Evolutionary conservation across 768 basidiomycete genomes (phyloP), one percentile per base, ranked within the genome.

Genomic region (Suillus occidentalis): DNA sequence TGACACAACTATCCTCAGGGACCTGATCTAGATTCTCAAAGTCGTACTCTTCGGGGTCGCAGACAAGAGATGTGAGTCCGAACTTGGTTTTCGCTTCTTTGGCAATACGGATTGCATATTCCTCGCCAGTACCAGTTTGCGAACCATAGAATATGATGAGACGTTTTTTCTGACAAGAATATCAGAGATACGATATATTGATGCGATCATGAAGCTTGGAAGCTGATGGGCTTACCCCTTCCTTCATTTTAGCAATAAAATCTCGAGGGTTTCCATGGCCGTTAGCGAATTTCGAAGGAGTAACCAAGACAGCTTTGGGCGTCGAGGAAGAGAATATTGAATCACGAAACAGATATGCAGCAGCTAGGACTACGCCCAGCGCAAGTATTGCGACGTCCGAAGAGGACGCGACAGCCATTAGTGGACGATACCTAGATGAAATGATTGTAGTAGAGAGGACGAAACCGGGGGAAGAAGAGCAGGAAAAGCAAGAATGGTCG

Each of bases 41-140:
- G 74, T 99, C 97, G 76, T 98, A 98, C 78, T 99, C 97, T 77
- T 99, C 97, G 4, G 96, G 95, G 74, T 99, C 97, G 73, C 95
- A 97, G 18, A 99, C 97, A 62, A 99, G 89, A 8, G 95, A 97
- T 12, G 94, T 91, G 18, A 98, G 84, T 58, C 97, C 97, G 68
- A 94, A 99, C 74, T 97, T 94, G 66, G 92, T 85, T 79, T 99
- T 99, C 47, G 94, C 95, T 76, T 99, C 97, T 81, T 99, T 99
- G 16, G 97, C 97, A 12, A 99, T 85, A 76, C 97, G 92, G 70
- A 97, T 95, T 49, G 96, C 96, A 70, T 96, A 97, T 77, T 99
- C 97, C 77, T 99, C 97, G 2, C 97, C 97, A 18, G 97, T 99
- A 64, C 97, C 97, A 0, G 97, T 99, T 75, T 99, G 97, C 25